Base-by-base conservation (phyloP, 768 basidiomycete species). In the Boletus tylopilopsis region DNA sequence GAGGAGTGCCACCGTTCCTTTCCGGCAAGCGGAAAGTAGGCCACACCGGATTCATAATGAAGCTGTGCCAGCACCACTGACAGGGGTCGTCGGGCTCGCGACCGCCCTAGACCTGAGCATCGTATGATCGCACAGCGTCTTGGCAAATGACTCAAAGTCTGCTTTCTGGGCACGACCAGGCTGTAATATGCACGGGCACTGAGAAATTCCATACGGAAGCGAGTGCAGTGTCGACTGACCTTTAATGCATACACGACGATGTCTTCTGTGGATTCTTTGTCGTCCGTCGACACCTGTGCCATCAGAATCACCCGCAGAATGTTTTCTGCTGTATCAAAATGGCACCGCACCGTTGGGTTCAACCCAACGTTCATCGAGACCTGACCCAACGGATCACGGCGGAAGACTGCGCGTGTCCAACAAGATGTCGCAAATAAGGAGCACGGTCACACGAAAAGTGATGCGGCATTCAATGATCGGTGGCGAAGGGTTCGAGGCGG, bases 371-470 rank as follows among this genome's bases (percentile, higher is more conserved):
- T 85, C 81, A 85, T 81, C 1, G 84, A 79, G 1, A 85, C 80
- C 58, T 87, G 80, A 73, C 81, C 80, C 24, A 87, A 64, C 0
- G 83, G 85, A 54, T 86, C 85, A 6, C 85, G 80, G 7, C 84
- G 79, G 68, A 87, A 85, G 13, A 86, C 85, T 85, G 54, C 34
- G 19, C 9, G 37, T 12, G 39, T 24, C 24, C 13, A 21, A 22
- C 21, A 21, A 53, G 42, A 39, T 25, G 30, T 6, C n/a, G 34
- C 41, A 32, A 12, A n/a, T 13, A 22, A 39, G 36, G 32, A 22
- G 16, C 10, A 23, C 52, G 38, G 32, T 40, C 39, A 34, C 36
- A 45, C 18, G 39, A 47, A 42, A 34, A 6, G 49, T 32, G 51
- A 40, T 35, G 35, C 9, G 25, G 39, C 7, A 43, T 54, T 61